phyloP scores from a whole-genome alignment of 352 stramenopile species.

The Phytophthora megakarya region DNA sequence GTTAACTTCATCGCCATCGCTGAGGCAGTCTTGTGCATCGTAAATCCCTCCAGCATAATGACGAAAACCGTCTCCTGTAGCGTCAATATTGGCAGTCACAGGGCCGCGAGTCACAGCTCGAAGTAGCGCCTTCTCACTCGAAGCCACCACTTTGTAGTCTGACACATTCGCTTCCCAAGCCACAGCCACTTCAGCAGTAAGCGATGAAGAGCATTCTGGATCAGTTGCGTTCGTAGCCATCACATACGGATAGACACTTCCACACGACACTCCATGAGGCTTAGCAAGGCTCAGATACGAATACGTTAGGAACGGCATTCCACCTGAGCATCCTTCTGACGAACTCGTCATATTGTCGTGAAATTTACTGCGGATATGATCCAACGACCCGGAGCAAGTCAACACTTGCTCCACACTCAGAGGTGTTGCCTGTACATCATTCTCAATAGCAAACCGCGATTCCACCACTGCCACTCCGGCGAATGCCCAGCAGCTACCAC shows the following conservation, averaged over 20 bases:
- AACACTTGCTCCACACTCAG: conserved; percentile 88
- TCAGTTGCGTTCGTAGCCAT: conserved; percentile 71
- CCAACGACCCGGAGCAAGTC: conserved; percentile 70
- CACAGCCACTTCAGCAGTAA: conserved; percentile 47
- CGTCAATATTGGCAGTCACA: conserved; percentile 82
- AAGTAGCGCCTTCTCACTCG: conserved; percentile 65
- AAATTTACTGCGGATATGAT: conserved; percentile 81
- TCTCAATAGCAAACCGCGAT: conserved; percentile 77
- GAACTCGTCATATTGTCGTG: conserved; percentile 73
- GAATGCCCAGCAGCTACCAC: conserved; percentile 94
- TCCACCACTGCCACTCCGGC: conserved; percentile 71
- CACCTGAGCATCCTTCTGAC: conserved; percentile 83
- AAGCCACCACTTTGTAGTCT: conserved; percentile 58
- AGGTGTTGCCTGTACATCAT: conserved; percentile 62
- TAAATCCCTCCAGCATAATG: conserved; percentile 87
- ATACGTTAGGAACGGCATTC: conserved; percentile 91
- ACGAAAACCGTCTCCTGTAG: conserved; percentile 76
- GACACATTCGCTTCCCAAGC: conserved; percentile 50
- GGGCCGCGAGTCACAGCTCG: conserved; percentile 65
- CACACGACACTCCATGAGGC: conserved; percentile 80
- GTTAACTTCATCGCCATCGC: conserved; percentile 80
- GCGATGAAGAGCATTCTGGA: conserved; percentile 43
- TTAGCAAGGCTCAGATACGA: conserved; percentile 71
- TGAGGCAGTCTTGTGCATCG: conserved; percentile 77
- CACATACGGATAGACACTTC: conserved; percentile 68